Conservation (phyloP, 2,329 filamentous ascomycete genomes). For the Tolypocladium nubicola region DNA sequence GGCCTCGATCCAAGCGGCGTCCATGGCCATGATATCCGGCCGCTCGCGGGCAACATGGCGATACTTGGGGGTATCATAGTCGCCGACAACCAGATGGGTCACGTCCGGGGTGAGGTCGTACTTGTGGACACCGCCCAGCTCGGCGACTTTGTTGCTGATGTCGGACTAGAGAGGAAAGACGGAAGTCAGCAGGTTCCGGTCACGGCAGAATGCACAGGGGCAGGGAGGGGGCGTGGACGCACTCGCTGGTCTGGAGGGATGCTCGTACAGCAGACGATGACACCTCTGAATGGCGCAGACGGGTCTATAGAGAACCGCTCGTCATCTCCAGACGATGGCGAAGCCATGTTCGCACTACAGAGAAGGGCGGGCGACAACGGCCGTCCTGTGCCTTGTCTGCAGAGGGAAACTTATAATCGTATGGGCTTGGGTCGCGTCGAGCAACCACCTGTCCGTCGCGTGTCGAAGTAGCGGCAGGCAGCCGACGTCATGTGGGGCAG, state of each 20-base stretch:
- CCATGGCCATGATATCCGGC: slow-evolving; percentile 75
- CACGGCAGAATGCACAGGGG: not conserved
- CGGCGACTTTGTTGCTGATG: slow-evolving; percentile 52
- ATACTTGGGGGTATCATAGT: slow-evolving; percentile 86
- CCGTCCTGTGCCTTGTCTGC: not conserved
- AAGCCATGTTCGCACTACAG: slow-evolving; percentile 14
- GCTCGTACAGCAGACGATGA: slow-evolving; percentile 81
- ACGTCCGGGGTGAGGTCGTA: slow-evolving; percentile 93
- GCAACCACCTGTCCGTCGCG: not conserved
- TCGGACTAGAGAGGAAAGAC: slow-evolving; percentile 27
- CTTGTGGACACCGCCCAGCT: slow-evolving; percentile 82
- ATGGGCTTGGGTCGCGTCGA: not conserved
- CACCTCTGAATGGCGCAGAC: slow-evolving; percentile 55
- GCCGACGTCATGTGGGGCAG: not conserved
- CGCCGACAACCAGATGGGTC: slow-evolving; percentile 86
- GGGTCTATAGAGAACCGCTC: slow-evolving; percentile 35
- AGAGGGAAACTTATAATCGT: not conserved
- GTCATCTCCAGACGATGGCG: slow-evolving; percentile 12
- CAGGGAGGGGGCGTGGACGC: slow-evolving; percentile 18
- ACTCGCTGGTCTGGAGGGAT: slow-evolving; percentile 72
- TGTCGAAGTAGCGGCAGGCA: not conserved
- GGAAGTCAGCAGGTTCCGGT: not conserved
- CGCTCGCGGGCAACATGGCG: slow-evolving; percentile 86
- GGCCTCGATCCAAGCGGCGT: slow-evolving; percentile 74
- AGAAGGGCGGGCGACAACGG: not conserved